Evolutionary conservation across 2,329 filamentous ascomycete genomes (phyloP).

Genomic region (Monilinia fructigena): DNA sequence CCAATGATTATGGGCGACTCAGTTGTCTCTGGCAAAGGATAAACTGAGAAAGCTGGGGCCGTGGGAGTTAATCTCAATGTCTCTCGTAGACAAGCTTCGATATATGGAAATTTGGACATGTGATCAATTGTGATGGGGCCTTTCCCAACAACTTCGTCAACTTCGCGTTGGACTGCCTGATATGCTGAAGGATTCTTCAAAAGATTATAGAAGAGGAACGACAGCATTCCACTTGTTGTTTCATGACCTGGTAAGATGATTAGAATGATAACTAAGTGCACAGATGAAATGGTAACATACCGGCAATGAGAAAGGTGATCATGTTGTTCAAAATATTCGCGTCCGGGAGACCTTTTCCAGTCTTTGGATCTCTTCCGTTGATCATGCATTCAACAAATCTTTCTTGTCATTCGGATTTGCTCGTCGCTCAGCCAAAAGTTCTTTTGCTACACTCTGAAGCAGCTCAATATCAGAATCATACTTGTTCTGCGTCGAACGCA

Average conservation of each 20-base stretch:
- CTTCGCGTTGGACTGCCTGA: constrained; percentile 50
- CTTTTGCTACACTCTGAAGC: constrained; percentile 34
- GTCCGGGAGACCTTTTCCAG: constrained; percentile 62
- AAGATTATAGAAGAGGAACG: constrained; percentile 53
- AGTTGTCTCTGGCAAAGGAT: constrained; percentile 41
- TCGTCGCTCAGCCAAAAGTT: constrained; percentile 60
- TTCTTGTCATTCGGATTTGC: constrained; percentile 58
- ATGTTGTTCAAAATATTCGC: constrained; percentile 66
- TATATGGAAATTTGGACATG: constrained; percentile 58
- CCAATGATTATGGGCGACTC: constrained; percentile 42
- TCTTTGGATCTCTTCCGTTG: constrained; percentile 63
- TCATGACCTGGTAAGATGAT: constrained; percentile 54
- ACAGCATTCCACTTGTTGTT: constrained; percentile 58
- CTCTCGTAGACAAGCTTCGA: constrained; percentile 65
- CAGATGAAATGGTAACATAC: constrained; percentile 41
- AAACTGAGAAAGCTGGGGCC: constrained; percentile 49
- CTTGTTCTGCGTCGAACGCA: constrained; percentile 46
- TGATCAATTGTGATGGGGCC: constrained; percentile 48
- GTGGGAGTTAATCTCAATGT: constrained; percentile 54
- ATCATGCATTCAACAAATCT: constrained; percentile 72
- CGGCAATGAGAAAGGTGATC: constrained; percentile 63
- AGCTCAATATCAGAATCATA: constrained; percentile 55
- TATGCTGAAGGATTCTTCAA: constrained; percentile 50
- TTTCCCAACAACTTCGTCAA: constrained; percentile 52
- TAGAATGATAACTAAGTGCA: constrained; percentile 45